Conservation (phyloP, 208 protist species). For the Leishmania arabica region DNA sequence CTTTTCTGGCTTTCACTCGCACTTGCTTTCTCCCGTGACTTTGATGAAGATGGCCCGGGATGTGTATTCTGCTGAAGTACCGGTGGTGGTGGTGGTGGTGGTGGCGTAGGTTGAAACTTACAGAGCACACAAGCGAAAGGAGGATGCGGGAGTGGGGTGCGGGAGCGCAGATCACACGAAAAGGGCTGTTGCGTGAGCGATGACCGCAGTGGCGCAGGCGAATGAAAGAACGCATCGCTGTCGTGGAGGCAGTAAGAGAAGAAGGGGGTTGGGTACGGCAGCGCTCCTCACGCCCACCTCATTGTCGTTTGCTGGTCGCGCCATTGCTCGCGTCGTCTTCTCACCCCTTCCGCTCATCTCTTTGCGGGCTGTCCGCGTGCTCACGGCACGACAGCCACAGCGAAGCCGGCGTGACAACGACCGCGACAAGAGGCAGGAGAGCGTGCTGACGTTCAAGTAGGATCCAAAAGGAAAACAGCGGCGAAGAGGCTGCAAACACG, state of each 20-base stretch:
- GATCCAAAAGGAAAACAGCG: not conserved
- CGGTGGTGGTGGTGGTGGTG: not conserved
- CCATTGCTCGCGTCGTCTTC: not conserved
- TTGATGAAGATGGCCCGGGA: not conserved
- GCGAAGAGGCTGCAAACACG: not conserved
- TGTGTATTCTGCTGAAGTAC: not conserved
- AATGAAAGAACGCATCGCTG: not conserved
- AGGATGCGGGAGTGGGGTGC: not conserved
- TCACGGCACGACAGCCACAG: not conserved
- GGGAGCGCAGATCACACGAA: not conserved
- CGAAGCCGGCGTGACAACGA: not conserved
- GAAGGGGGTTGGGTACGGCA: not conserved
- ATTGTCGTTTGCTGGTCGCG: not conserved
- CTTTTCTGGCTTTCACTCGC: not conserved
- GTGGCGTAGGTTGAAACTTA: not conserved
- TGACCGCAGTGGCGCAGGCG: not conserved
- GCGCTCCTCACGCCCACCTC: not conserved
- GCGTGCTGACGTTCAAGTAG: not conserved
- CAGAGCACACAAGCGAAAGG: not conserved
- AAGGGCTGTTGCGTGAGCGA: not conserved
- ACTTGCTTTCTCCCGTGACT: not conserved
- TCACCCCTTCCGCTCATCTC: not conserved
- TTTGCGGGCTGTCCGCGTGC: not conserved
- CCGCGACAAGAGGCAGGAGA: not conserved
- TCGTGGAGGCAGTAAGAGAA: not conserved